Conservation (phyloP, 2,329 filamentous ascomycete species). For the Domatiomyces globalis region DNA sequence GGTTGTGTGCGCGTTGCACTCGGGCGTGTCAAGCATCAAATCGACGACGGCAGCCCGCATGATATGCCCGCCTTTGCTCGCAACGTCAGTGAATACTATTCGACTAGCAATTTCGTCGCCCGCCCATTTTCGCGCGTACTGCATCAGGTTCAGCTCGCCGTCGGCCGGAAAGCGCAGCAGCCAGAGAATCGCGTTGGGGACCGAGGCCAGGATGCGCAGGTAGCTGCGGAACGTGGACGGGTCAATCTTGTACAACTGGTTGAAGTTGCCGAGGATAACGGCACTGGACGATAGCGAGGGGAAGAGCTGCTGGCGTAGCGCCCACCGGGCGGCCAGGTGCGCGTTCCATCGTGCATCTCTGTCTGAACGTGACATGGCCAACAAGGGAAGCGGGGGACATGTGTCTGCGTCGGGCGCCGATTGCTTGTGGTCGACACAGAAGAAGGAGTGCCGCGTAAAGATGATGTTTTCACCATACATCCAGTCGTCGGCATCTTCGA, state of each 20-base stretch:
- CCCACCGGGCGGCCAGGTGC: slow-evolving; percentile 70
- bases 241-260: slow-evolving; percentile 98
- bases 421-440: slow-evolving; percentile 93
- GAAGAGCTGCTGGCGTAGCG: slow-evolving; percentile 86
- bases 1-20: slow-evolving; percentile 96
- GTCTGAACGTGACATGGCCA: not conserved
- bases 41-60: slow-evolving; percentile 82
- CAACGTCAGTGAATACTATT: slow-evolving; percentile 91
- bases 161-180: slow-evolving; percentile 91
- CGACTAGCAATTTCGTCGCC: slow-evolving; percentile 70
- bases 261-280: slow-evolving; percentile 94
- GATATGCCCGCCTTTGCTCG: slow-evolving; percentile 88
- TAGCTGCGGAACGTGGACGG: slow-evolving; percentile 91
- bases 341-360: slow-evolving; percentile 57
- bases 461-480: slow-evolving; percentile 95
- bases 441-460: slow-evolving; percentile 88
- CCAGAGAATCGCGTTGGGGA: slow-evolving; percentile 86
- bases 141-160: slow-evolving; percentile 69
- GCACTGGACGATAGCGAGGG: slow-evolving; percentile 66
- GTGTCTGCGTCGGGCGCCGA: slow-evolving; percentile 55
- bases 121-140: slow-evolving; percentile 72
- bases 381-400: slow-evolving; percentile 2
- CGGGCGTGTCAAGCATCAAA: slow-evolving; percentile 88
- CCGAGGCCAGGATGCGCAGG: slow-evolving; percentile 73
- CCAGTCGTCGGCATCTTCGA: slow-evolving; percentile 62